Percentiles rank a stretch among this genome's conserved stretches.
phyloP scores from a whole-genome alignment of 768 basidiomycete species.

The Coprinopsis sp. region DNA sequence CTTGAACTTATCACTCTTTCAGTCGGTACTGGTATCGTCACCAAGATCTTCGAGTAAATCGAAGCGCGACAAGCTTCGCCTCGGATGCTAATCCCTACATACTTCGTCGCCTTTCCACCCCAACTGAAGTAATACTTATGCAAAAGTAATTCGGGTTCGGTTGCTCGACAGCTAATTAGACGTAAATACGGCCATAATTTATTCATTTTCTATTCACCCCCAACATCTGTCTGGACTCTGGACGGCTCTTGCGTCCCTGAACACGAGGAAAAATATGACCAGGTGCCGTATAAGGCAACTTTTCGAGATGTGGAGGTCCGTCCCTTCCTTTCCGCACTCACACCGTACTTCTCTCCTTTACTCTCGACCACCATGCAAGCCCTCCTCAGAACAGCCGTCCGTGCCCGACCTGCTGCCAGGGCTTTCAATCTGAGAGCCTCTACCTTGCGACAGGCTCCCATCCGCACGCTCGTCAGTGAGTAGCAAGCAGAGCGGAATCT shows the following conservation, averaged over 20 bases:
- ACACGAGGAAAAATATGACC: neutral
- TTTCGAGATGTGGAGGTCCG: neutral
- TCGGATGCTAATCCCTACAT: neutral
- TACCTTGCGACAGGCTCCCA: conserved; percentile 23
- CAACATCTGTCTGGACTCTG: neutral
- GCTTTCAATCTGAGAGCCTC: conserved; percentile 13
- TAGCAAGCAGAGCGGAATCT: conserved; percentile 12
- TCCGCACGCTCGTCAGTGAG: conserved; percentile 61
- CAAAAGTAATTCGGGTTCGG: conserved; percentile 4
- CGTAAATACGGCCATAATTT: conserved; percentile 14
- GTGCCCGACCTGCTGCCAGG: conserved; percentile 24
- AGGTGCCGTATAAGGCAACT: neutral
- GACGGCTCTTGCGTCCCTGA: too few species aligned
- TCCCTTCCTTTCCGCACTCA: conserved; percentile 1
- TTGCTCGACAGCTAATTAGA: neutral
- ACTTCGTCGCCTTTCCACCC: neutral
- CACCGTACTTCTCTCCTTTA: conserved; percentile 4
- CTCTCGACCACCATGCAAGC: conserved; percentile 33
- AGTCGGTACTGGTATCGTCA: conserved; percentile 95
- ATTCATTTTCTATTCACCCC: conserved; percentile 4
- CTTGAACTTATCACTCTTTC: conserved; percentile 8
- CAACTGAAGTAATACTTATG: neutral
- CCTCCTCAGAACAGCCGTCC: conserved; percentile 29
- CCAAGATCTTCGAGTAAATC: conserved; percentile 62
- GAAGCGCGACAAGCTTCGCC: neutral